Base-by-base conservation (phyloP, 345 rosid genomes). In the Salix udensis region DNA sequence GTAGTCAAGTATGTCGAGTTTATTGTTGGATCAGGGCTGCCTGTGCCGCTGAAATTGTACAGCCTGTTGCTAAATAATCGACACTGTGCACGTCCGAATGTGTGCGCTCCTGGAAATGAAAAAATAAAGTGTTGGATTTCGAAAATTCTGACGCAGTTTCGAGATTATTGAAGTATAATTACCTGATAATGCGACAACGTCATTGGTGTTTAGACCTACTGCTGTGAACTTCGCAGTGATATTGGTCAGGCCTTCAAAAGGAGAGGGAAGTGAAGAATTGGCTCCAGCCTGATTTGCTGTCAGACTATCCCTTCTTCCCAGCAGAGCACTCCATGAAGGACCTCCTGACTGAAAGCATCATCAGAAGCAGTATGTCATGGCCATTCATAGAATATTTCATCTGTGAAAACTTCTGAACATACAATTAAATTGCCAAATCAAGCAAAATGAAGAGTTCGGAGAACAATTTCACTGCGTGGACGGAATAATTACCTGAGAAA, bases 131-230 rank as follows among this genome's bases (percentile, higher is more conserved):
- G 46, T 42, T 42, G 46, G 46, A 53, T 16, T n/a, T 31, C 6
- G 16, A 9, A 5, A 14, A 64, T 13, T 21, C 24, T 26, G 34
- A 21, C 8, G 0, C 34, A 2, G 16, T 12, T 4, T 21, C 5
- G 15, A 19, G 67, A 23, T 4, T 10, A 26, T 26, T 24, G 34
- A 13, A 12, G 6, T 26, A 13, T 26, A n/a, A 14, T 71, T 86
- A 91, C 97, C 94, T 2, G 94, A 92, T 69, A 92, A 77, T 7
- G 94, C 91, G 9, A 86, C 97, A 0, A 92, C 88, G 82, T 91
- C 97, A 21, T 83, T 87, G 0, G 85, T 82, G 85, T 88, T 83
- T 36, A 93, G 88, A 34, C 94, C 92, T 12, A 90, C 90, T 1
- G 85, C 85, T 4, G 88, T 16, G 62, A 93, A 93, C 65, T 89